Percentiles rank a stretch among this genome's conserved stretches.
phyloP scores from a whole-genome alignment of 257 asterid species.

The Solanum medicagineum region DNA sequence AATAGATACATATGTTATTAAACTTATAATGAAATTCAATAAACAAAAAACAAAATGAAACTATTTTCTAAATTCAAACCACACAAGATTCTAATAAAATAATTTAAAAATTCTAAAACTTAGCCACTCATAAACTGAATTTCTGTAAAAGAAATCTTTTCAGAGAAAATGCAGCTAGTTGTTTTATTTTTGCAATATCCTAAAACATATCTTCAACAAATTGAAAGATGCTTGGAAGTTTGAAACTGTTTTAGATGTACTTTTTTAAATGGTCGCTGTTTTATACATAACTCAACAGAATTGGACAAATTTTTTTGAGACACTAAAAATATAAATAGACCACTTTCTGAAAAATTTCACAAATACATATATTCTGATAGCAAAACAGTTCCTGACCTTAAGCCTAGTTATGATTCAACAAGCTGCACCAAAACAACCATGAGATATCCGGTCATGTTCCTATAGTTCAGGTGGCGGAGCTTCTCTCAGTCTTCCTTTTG shows the following conservation, averaged over 20 bases:
- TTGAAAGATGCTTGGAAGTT: background rate
- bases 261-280: background rate
- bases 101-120: no score
- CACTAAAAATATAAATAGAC: background rate
- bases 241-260: background rate
- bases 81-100: no score
- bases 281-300: background rate
- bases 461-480: constrained; percentile 85
- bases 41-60: no score
- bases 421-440: constrained; percentile 91
- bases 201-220: no score
- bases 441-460: constrained; percentile 81
- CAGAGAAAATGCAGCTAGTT: no score
- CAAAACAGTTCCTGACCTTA: constrained; percentile 26
- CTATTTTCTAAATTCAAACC: no score
- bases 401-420: constrained; percentile 78
- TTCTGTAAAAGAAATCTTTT: no score
- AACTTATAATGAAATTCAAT: no score
- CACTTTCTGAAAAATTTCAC: background rate
- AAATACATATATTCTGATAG: background rate
- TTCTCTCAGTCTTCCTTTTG: constrained; percentile 88
- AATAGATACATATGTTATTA: no score
- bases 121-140: no score
- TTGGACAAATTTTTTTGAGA: background rate
- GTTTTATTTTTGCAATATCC: no score